Conservation (phyloP, 805 yeast species). For the Teunomyces aglyptinius region DNA sequence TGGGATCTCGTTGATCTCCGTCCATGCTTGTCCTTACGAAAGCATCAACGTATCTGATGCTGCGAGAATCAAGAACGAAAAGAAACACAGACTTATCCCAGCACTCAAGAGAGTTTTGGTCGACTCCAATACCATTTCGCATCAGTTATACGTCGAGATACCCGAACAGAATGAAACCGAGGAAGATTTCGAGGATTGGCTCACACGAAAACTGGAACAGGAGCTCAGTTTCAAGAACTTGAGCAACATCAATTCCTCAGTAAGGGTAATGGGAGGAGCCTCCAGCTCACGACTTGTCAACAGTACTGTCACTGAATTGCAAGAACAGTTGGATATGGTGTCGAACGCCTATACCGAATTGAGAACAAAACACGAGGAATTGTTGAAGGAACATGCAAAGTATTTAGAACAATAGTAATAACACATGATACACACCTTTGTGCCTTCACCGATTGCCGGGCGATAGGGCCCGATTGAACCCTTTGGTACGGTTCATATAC, state of each 20-base stretch:
- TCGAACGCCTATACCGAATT: conserved; percentile 59
- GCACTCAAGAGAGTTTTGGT: conserved; percentile 59
- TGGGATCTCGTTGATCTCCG: conserved; percentile 30
- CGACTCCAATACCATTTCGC: conserved; percentile 36
- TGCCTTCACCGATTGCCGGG: conserved; percentile 31
- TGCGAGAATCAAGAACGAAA: conserved; percentile 20
- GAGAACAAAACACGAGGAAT: conserved; percentile 57
- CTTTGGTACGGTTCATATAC: conserved; percentile 57
- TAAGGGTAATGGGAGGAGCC: conserved; percentile 16
- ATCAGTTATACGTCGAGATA: conserved; percentile 43
- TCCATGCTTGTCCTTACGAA: conserved; percentile 19
- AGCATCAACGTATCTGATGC: conserved; percentile 16
- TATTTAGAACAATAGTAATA: conserved; percentile 2
- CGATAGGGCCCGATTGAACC: conserved; percentile 55
- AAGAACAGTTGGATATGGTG: conserved; percentile 47
- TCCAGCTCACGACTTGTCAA: conserved; percentile 9
- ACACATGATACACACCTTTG: background rate
- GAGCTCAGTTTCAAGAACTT: conserved; percentile 51
- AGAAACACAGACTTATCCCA: conserved; percentile 53
- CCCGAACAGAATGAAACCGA: conserved; percentile 16
- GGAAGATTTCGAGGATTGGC: conserved; percentile 47
- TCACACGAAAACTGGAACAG: conserved; percentile 48
- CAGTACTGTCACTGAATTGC: conserved; percentile 33
- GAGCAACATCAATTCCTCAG: conserved; percentile 39
- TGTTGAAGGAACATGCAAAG: conserved; percentile 50